A percentile compares a stretch with the other conserved stretches of the same genome.
These are phyloP conservation scores for Phialophora chinensis DNA, from an alignment of 2,329 filamentous ascomycete species.

Conservation along the genomic window DNA sequence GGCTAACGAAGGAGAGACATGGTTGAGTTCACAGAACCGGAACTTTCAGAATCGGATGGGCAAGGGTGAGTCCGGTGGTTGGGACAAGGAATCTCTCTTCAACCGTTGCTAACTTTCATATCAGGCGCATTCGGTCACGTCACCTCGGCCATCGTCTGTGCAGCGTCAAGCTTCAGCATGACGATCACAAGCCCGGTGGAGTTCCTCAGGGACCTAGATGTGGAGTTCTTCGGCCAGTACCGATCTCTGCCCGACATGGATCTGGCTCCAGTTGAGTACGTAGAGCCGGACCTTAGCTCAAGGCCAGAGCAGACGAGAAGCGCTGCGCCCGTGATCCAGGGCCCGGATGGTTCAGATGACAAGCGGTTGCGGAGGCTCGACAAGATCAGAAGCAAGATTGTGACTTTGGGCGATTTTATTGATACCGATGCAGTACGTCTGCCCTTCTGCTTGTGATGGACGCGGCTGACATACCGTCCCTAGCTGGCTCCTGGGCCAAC, in stretches of 20 bases:
- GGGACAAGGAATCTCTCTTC: not conserved
- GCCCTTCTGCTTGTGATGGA: not conserved
- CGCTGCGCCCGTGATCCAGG: not conserved
- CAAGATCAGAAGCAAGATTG: constrained; percentile 43
- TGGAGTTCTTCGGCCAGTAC: constrained; percentile 35
- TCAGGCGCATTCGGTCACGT: constrained; percentile 54
- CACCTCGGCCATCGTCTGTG: constrained; percentile 54
- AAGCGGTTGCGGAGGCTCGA: constrained; percentile 11
- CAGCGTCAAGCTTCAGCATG: constrained; percentile 56
- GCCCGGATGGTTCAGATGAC: not conserved
- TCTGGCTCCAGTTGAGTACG: constrained; percentile 24
- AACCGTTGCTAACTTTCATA: not conserved
- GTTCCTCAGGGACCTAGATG: constrained; percentile 43
- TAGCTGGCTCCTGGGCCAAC: constrained; percentile 53
- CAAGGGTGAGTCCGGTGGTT: constrained; percentile 41
- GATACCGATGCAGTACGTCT: constrained; percentile 51
- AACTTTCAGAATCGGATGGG: constrained; percentile 58
- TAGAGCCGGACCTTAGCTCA: constrained; percentile 26
- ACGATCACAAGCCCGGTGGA: constrained; percentile 48
- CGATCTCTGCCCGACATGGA: constrained; percentile 16
- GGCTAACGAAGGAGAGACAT: constrained; percentile 51
- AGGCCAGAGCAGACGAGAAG: not conserved
- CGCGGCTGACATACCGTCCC: not conserved
- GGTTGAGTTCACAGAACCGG: constrained; percentile 55
- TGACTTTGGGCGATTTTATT: constrained; percentile 53